Evolutionary conservation across 73 alveolate species (phyloP), one percentile per base, ranked within the genome.

Genomic region (Paraurostyla sp.): DNA sequence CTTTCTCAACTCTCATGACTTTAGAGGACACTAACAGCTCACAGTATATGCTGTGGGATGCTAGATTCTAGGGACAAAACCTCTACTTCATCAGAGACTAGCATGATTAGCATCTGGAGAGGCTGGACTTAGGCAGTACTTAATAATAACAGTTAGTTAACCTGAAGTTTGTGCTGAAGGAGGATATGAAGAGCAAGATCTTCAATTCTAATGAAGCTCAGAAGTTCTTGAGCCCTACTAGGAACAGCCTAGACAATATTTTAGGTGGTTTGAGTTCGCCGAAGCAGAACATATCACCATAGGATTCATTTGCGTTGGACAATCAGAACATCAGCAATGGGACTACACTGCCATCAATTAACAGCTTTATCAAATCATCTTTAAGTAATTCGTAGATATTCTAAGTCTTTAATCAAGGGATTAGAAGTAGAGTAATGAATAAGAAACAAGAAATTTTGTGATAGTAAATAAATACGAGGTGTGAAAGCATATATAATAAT

Each of bases 261-360:
- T 59, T 59, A 18, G 7, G 25, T 4, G 22, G 22, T 2, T 27
- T 59, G 76, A 59, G 25, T 59, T 59, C 76, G 4, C 76, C 76
- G 9, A 27, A 11, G 32, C 22, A 25, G 11, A 7, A 11, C 23
- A 11, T 27, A 30, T 59, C 76, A 9, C 76, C 76, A 2, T 20
- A 59, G 32, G 51, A 25, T 6, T 59, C 49, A 25, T 25, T 25
- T 59, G 32, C 22, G 9, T 59, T 4, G n/a, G 49, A 59, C 25
- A 25, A 27, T 49, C 7, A 52, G 7, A 52, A 52, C 33, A 52
- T 52, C 23, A 52, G 69, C 23, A n/a, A 35, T 13, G 69, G 38
- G 13, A 52, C 69, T 13, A 52, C 69, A 18, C 69, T 59, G 51
- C 76, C 76, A 9, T 59, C 76, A 2, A 59, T 59, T 15, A 59